Conservation (phyloP, 2,329 filamentous ascomycete genomes). For the Biscogniauxia marginata region DNA sequence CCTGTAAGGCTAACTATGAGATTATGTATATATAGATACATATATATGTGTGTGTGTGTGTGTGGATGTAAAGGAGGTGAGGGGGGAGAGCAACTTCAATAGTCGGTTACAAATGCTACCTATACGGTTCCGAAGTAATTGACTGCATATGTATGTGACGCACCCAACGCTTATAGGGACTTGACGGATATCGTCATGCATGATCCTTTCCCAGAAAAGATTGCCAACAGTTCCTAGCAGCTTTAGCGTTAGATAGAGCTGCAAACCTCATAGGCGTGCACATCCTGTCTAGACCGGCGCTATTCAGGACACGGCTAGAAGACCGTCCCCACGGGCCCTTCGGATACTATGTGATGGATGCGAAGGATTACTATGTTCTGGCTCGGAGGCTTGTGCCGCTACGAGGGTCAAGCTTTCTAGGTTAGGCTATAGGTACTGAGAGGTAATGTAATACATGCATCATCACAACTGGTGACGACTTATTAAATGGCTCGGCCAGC, state of each 20-base stretch:
- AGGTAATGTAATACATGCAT: too few species aligned
- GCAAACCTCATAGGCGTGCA: background rate
- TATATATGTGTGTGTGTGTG: background rate
- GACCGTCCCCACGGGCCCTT: background rate
- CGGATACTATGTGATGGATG: too few species aligned
- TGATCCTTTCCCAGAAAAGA: background rate
- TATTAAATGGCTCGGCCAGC: background rate
- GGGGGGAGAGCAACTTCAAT: too few species aligned
- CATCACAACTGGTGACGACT: too few species aligned
- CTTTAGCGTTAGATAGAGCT: background rate
- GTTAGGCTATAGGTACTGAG: background rate
- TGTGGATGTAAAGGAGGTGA: background rate
- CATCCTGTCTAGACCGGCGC: too few species aligned
- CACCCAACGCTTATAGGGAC: background rate
- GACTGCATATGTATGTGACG: background rate
- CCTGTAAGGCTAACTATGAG: background rate
- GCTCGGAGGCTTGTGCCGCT: background rate
- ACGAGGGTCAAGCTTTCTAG: background rate
- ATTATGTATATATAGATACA: too few species aligned
- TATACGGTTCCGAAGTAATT: background rate
- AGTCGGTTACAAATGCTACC: background rate
- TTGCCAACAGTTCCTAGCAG: background rate
- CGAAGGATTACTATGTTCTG: too few species aligned
- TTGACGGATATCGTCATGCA: background rate
- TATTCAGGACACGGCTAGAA: background rate